Base-by-base conservation (phyloP, 495 filamentous ascomycete genomes). In the Gamarada debralockiae region DNA sequence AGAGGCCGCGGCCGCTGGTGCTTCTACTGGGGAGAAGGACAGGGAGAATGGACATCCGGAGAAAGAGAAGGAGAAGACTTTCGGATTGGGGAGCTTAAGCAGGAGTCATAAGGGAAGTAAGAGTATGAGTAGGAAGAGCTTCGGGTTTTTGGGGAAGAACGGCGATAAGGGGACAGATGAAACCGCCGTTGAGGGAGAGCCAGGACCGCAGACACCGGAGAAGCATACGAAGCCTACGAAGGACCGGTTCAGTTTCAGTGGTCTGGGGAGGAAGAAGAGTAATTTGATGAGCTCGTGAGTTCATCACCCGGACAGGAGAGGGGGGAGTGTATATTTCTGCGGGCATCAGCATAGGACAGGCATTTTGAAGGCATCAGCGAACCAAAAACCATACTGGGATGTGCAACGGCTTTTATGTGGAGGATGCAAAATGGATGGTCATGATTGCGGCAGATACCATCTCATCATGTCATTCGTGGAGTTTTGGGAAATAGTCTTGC, bases 221-320 rank as follows among this genome's bases (percentile, higher is more conserved):
- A 58, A 53, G 42, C 52, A 62, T 48, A 10, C 15, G 21, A 56
- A 62, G 47, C 27, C 37, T 3, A 22, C 73, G 10, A 79, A 73
- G 56, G 73, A 73, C 33, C 67, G 82, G 50, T 81, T 85, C 57
- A 82, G 71, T 55, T 79, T 79, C 50, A 70, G 77, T 49, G 59
- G 59, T 7, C 57, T 85, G 44, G 78, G 80, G 15, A 69, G 74
- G 55, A 85, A 83, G 68, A 85, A 83, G 71, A 80, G 75, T 60
- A 67, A 65, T 33, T 62, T 66, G 51, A 64, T 76, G 53, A 62
- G 66, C 62, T 66, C 64, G 23, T 71, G 57, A 66, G 45, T 47
- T 36, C 25, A 24, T 6, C n/a, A 25, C 14, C 6, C 9, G 13
- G 22, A 23, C n/a, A 37, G 24, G 14, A 14, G 20, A 24, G 29